phyloP scores from a whole-genome alignment of 2,329 filamentous ascomycete species.

The Fusarium tricinctum region DNA sequence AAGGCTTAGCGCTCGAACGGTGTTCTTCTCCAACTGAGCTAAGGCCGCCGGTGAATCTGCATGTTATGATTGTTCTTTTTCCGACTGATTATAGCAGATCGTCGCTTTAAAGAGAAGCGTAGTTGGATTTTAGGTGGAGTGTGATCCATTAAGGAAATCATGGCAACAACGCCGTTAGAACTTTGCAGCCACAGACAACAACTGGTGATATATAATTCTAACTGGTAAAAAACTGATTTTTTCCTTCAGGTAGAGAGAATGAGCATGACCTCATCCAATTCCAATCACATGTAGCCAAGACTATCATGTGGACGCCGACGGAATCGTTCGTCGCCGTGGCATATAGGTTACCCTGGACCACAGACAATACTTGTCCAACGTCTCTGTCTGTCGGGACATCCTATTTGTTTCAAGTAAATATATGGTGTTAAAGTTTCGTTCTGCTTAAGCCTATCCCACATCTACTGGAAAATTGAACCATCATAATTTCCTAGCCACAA shows the following conservation, averaged over 20 bases:
- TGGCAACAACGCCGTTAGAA: slow-evolving; percentile 2
- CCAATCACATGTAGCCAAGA: slow-evolving; percentile 1
- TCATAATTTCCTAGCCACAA: not conserved
- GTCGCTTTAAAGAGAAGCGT: not conserved
- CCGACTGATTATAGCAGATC: slow-evolving; percentile 11
- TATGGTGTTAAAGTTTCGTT: no score
- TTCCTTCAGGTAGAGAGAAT: no score
- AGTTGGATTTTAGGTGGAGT: slow-evolving; percentile 1
- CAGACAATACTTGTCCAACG: not conserved
- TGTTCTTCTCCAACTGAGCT: not conserved
- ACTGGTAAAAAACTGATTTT: not conserved
- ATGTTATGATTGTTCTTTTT: slow-evolving; percentile 5
- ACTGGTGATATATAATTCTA: not conserved
- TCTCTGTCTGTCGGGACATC: not conserved
- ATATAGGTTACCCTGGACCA: not conserved
- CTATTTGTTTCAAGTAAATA: no score
- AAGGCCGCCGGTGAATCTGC: slow-evolving; percentile 1
- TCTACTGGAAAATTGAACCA: not conserved
- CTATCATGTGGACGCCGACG: not conserved
- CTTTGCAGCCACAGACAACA: slow-evolving; percentile 2
- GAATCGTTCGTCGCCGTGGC: not conserved
- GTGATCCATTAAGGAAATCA: slow-evolving; percentile 7
- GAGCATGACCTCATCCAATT: slow-evolving; percentile 7
- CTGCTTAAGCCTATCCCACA: no score
- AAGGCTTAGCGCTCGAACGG: slow-evolving; percentile 1